Base-by-base conservation (phyloP, 768 basidiomycete genomes). In the Asterophora lycoperdoides region DNA sequence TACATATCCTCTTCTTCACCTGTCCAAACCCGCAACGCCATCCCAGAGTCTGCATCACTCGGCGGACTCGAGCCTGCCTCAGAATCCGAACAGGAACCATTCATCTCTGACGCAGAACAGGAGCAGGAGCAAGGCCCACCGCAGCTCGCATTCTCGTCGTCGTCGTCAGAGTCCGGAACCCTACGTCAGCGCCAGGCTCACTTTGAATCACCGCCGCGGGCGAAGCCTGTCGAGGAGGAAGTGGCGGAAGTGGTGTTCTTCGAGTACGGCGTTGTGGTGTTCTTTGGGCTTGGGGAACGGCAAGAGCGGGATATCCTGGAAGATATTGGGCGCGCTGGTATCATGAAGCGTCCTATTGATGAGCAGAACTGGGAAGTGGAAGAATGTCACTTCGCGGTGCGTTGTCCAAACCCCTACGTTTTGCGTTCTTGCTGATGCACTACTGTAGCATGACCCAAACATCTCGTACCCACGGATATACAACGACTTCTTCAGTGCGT, bases 401-500 rank as follows among this genome's bases (percentile, higher is more conserved):
- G 81, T 75, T 28, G 7, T 32, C 30, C 30, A 23, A 28, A 5
- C 20, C 20, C 17, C 9, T 5, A 15, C 5, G 10, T 26, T 4
- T 14, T 13, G n/a, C 4, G 14, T 14, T 14, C 1, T 8, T 6
- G 9, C 30, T 6, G 9, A 18, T n/a, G 19, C 41, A 42, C 44
- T 8, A 14, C 18, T 58, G 39, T 52, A 89, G 89, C 88, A 93
- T 60, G 93, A 97, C 59, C 78, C 86, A 3, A 68, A 82, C 46
- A 91, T 93, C 8, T 75, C 80, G 1, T 92, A 86, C 58, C 94
- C 93, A 13, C 80, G 93, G 39, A 93, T 97, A 55, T 96, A 90
- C 70, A 95, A 97, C 53, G 93, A 95, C 65, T 90, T 94, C 69
- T 95, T 94, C 69, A 93, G 93, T 93, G 60, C 56, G 86, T 74